Evolutionary conservation across 768 basidiomycete genomes (phyloP).

Genomic region (Amanita jacksonii): DNA sequence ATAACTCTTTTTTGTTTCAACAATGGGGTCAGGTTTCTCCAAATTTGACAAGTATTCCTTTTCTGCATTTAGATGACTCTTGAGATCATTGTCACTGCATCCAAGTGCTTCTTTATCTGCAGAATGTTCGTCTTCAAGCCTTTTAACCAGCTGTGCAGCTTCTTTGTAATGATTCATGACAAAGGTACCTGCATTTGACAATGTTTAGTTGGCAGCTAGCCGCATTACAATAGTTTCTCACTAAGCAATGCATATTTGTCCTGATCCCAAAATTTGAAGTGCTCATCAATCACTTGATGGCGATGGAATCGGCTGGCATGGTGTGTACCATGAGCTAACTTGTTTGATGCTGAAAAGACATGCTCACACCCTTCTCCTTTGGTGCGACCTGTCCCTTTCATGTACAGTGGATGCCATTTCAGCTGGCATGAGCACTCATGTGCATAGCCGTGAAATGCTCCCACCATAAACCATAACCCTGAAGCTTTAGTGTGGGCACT

Average conservation of each 20-base stretch:
- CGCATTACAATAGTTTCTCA: too few species aligned
- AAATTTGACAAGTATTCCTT: constrained; percentile 1
- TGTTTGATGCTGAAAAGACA: constrained; percentile 9
- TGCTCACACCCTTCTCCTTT: constrained; percentile 13
- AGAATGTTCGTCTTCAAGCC: background rate
- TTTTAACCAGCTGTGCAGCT: background rate
- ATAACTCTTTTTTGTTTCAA: background rate
- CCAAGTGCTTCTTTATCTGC: background rate
- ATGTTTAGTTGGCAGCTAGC: background rate
- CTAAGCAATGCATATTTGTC: constrained; percentile 9
- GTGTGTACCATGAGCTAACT: constrained; percentile 5
- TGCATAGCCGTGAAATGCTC: constrained; percentile 9
- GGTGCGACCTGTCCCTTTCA: constrained; percentile 7
- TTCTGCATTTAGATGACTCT: background rate
- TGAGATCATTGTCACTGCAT: background rate
- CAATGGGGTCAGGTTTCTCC: background rate
- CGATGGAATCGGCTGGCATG: constrained; percentile 8
- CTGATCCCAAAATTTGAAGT: constrained; percentile 9
- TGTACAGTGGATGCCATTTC: constrained; percentile 6
- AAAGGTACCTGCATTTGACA: constrained; percentile 4
- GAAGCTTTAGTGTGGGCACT: background rate
- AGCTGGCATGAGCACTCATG: constrained; percentile 10
- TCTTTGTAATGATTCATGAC: constrained; percentile 2
- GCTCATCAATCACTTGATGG: constrained; percentile 9
- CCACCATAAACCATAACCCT: background rate